phyloP scores from a whole-genome alignment of 352 stramenopile genomes.

The Aphanomyces astaci region DNA sequence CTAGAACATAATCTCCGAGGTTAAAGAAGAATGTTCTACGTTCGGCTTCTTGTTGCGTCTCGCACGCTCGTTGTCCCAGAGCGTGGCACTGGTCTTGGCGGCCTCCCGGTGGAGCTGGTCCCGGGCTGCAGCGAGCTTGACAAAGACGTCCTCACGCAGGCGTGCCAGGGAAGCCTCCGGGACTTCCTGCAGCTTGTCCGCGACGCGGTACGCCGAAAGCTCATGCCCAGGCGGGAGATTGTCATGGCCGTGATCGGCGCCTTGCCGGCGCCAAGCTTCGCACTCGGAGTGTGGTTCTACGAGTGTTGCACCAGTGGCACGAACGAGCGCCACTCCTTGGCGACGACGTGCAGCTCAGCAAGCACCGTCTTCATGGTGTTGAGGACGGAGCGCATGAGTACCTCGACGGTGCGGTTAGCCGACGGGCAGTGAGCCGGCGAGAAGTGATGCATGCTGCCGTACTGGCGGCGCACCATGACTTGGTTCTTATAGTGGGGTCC shows the following conservation, averaged over 20 bases:
- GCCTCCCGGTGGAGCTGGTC: neutral
- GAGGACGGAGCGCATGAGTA: neutral
- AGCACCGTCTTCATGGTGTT: neutral
- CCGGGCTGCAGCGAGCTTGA: neutral
- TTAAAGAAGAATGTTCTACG: neutral
- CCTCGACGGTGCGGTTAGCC: conserved; percentile 2
- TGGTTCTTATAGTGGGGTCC: conserved; percentile 20
- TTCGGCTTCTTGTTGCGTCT: neutral
- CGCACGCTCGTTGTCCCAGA: neutral
- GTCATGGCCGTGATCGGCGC: conserved; percentile 13
- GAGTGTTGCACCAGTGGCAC: conserved; percentile 9
- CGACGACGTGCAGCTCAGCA: neutral
- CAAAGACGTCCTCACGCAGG: neutral
- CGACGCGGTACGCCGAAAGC: neutral
- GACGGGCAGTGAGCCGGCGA: conserved; percentile 3
- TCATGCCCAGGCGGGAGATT: neutral
- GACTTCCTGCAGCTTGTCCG: neutral
- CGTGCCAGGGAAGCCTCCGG: neutral
- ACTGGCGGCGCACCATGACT: neutral
- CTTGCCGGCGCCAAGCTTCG: neutral
- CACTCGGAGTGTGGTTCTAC: neutral
- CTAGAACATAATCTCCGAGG: conserved; percentile 23
- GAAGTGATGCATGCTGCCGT: conserved; percentile 16
- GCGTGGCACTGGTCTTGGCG: too few relatives aligned
- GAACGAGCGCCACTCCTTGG: neutral